phyloP scores from a whole-genome alignment of 192 early-diverging fungal species.

The Coemansia sp. region DNA sequence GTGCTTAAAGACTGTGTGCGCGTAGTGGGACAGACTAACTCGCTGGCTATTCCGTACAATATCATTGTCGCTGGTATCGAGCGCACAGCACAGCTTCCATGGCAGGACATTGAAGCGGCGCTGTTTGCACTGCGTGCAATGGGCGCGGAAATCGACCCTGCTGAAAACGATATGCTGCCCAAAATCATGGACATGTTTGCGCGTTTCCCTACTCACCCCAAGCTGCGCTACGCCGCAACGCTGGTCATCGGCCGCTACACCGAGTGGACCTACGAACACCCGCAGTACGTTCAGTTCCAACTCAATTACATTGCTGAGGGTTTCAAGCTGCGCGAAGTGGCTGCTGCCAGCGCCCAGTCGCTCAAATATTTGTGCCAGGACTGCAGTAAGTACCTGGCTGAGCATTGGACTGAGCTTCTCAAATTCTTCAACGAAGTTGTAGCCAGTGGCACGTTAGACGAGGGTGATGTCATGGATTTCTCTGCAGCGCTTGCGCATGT shows the following conservation, averaged over 20 bases:
- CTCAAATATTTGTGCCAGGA: conserved; percentile 88
- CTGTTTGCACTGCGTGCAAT: conserved; percentile 92
- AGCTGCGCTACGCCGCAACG: conserved; percentile 93
- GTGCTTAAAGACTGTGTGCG: conserved; percentile 92
- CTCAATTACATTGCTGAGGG: conserved; percentile 87
- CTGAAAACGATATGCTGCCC: conserved; percentile 78
- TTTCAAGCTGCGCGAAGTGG: conserved; percentile 81
- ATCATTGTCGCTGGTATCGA: conserved; percentile 53
- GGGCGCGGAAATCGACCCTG: conserved; percentile 75
- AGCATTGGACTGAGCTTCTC: conserved; percentile 77
- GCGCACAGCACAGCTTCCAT: conserved; percentile 52
- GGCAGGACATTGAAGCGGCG: conserved; percentile 95
- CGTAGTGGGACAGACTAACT: conserved; percentile 74
- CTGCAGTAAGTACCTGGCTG: conserved; percentile 78
- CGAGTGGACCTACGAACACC: conserved; percentile 86
- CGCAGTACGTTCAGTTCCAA: conserved; percentile 89
- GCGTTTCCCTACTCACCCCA: conserved; percentile 85
- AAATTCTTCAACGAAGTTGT: conserved; percentile 74
- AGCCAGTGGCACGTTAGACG: conserved; percentile 61
- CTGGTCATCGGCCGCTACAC: conserved; percentile 96
- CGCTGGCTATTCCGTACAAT: conserved; percentile 65
- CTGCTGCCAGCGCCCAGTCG: conserved; percentile 82
- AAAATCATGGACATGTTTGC: conserved; percentile 89
- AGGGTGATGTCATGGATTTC: conserved; percentile 72
- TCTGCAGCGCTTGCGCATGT: conserved; percentile 89